Evolutionary conservation across 345 rosid species (phyloP).

Genomic region (Eucalyptus cladocalyx): DNA sequence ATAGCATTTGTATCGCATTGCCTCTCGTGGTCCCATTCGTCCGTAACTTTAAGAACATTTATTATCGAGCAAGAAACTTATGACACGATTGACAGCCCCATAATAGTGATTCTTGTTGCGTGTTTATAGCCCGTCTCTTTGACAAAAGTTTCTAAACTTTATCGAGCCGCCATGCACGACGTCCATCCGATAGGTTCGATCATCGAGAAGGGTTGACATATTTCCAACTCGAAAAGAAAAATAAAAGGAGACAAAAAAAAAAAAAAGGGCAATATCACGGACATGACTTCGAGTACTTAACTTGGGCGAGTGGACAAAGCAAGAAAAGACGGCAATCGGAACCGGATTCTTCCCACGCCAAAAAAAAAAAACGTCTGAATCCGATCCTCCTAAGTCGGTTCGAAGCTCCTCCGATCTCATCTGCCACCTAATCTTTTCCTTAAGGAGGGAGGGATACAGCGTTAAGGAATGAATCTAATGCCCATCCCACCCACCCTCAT

Average conservation of each 20-base stretch:
- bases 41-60: background rate
- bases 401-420: background rate
- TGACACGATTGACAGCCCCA: no score
- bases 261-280: background rate
- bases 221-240: background rate
- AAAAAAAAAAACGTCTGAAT: background rate
- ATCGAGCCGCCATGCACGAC: background rate
- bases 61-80: background rate
- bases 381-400: background rate
- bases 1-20: rapidly evolving
- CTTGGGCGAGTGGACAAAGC: background rate
- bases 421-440: background rate
- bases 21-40: background rate
- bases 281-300: background rate
- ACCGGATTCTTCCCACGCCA: background rate
- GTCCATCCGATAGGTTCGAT: background rate
- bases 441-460: background rate
- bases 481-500: background rate
- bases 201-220: background rate
- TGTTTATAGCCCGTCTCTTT: background rate
- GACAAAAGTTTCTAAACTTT: background rate
- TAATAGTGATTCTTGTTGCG: background rate
- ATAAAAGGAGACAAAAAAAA: no score
- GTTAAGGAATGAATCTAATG: background rate
- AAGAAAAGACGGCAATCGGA: background rate